Conservation (phyloP, 2,329 filamentous ascomycete genomes). For the Xylaria sp. region DNA sequence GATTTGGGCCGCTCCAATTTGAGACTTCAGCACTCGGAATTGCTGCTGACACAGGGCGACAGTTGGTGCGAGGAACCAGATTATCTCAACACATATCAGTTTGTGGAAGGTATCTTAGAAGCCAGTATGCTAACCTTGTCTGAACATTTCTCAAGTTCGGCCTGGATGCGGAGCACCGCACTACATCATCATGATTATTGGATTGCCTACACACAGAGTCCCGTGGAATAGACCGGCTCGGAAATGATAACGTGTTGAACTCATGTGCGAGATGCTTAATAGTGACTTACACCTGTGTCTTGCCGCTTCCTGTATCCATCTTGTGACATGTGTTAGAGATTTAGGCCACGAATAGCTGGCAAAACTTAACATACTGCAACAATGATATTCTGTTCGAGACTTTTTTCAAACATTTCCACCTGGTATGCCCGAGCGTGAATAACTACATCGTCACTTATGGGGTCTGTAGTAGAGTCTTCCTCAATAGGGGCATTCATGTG, state of each 20-base stretch:
- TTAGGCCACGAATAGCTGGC: background rate
- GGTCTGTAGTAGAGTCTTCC: constrained; percentile 12
- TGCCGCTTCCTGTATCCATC: constrained; percentile 86
- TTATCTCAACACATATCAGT: constrained; percentile 54
- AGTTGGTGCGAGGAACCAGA: constrained; percentile 81
- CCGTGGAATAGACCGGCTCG: background rate
- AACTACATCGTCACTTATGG: constrained; percentile 39
- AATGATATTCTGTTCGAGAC: constrained; percentile 75
- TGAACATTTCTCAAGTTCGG: constrained; percentile 66
- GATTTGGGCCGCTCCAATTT: constrained; percentile 68
- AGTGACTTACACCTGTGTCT: constrained; percentile 75
- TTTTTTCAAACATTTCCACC: constrained; percentile 78
- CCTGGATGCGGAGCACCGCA: constrained; percentile 73
- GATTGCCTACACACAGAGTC: background rate
- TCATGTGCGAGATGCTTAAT: background rate
- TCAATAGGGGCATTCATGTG: constrained; percentile 3
- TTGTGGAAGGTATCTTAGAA: background rate
- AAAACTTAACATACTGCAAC: constrained; percentile 64
- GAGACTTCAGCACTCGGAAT: constrained; percentile 64
- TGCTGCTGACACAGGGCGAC: constrained; percentile 75
- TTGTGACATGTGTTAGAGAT: constrained; percentile 37
- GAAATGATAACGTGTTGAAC: background rate
- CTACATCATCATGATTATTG: constrained; percentile 51
- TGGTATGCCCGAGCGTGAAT: constrained; percentile 72
- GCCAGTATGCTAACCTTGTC: constrained; percentile 60